phyloP scores from a whole-genome alignment of 208 protist species.

The Strigomonas culicis region DNA sequence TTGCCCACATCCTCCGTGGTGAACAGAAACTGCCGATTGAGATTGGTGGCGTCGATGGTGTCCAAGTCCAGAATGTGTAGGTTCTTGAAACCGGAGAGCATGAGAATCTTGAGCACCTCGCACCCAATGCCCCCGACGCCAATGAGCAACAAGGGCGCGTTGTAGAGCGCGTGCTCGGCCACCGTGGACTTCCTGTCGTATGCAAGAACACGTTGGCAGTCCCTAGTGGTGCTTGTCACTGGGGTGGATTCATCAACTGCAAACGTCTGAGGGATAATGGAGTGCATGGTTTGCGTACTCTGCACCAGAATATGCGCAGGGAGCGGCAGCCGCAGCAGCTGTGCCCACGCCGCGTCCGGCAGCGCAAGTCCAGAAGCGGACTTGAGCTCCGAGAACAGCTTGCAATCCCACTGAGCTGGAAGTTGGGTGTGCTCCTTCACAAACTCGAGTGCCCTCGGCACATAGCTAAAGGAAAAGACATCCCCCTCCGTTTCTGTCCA shows the following conservation, averaged over 20 bases:
- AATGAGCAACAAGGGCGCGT: conserved; percentile 90
- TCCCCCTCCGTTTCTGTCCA: too few species aligned
- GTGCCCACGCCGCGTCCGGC: too few species aligned
- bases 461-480: too few species aligned
- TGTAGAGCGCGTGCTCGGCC: neutral
- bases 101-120: conserved; percentile 98
- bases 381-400: too few species aligned
- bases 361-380: too few species aligned
- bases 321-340: too few species aligned
- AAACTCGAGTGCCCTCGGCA: too few species aligned
- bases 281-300: neutral
- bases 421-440: too few species aligned
- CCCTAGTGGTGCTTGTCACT: neutral
- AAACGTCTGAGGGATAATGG: neutral
- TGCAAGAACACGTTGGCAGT: neutral
- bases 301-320: neutral
- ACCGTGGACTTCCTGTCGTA: neutral
- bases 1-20: conserved; percentile 91
- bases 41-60: conserved; percentile 98
- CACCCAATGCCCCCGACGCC: conserved; percentile 99
- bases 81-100: conserved; percentile 92
- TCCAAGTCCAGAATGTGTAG: conserved; percentile 98
- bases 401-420: too few species aligned
- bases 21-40: conserved; percentile 99
- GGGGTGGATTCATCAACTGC: neutral